Conservation (phyloP, 192 early-diverging fungal genomes). For the Thamnidium elegans region DNA sequence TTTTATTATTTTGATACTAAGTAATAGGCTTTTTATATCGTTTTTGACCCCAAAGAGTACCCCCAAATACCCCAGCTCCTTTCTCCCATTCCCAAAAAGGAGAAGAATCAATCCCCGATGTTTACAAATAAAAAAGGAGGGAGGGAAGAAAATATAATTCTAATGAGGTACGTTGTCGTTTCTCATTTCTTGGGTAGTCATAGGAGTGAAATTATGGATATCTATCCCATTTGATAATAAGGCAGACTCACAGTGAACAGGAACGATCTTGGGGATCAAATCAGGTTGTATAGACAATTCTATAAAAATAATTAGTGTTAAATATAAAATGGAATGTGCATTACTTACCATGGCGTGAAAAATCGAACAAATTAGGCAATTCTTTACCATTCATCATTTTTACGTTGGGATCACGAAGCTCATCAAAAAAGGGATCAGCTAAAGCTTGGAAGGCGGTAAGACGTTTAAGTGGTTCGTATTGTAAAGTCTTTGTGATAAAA, state of each 20-base stretch:
- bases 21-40: no score
- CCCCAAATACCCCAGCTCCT: no score
- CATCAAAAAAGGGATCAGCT: slow-evolving; percentile 93
- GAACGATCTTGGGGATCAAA: slow-evolving; percentile 73
- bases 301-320: slow-evolving; percentile 16
- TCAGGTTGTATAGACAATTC: slow-evolving; percentile 88
- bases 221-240: slow-evolving; percentile 63
- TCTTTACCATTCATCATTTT: slow-evolving; percentile 76
- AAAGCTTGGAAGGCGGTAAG: slow-evolving; percentile 89
- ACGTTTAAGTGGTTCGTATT: slow-evolving; percentile 85
- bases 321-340: not conserved
- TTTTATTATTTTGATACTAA: no score
- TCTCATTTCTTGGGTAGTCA: slow-evolving; percentile 26
- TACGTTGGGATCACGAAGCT: slow-evolving; percentile 81
- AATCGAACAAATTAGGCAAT: slow-evolving; percentile 89
- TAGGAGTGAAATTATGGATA: slow-evolving; percentile 66
- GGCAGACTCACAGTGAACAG: slow-evolving; percentile 66
- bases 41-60: no score
- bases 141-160: not conserved
- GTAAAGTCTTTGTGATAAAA: slow-evolving; percentile 76
- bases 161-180: not conserved
- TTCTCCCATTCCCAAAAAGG: no score
- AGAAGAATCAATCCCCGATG: no score
- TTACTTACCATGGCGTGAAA: slow-evolving; percentile 62
- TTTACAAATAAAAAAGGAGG: no score